These are phyloP conservation scores for Paraphaeosphaeria minitans DNA, from an alignment of 2,329 filamentous ascomycete species.

Conservation along the genomic window DNA sequence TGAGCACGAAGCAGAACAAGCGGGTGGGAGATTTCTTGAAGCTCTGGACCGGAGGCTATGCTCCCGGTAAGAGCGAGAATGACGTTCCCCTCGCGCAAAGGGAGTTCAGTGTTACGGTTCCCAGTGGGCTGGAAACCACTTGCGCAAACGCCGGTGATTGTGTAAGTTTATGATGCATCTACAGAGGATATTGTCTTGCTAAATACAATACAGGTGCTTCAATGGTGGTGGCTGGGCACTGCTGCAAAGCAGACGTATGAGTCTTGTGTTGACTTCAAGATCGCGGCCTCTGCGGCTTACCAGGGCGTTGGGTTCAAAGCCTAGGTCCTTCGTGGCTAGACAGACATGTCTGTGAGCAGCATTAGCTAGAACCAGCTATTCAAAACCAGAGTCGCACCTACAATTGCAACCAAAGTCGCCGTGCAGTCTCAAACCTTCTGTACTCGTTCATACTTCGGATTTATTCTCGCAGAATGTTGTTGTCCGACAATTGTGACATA, in stretches of 20 bases:
- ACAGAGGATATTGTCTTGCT: conserved; percentile 9
- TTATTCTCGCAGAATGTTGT: no score
- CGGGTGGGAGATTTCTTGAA: conserved; percentile 51
- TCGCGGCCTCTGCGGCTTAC: conserved; percentile 23
- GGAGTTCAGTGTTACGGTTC: conserved; percentile 57
- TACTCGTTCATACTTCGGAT: not conserved
- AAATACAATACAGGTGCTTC: conserved; percentile 23
- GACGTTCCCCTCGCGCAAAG: conserved; percentile 48
- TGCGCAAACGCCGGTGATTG: conserved; percentile 56
- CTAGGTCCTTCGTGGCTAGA: not conserved
- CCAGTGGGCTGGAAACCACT: conserved; percentile 48
- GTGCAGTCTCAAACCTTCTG: not conserved
- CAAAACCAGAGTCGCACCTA: not conserved
- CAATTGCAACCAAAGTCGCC: not conserved
- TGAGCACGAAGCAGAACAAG: conserved; percentile 58
- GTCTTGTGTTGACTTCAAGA: conserved; percentile 63
- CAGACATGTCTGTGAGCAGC: not conserved
- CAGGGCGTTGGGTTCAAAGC: conserved; percentile 17
- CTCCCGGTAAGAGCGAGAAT: conserved; percentile 23
- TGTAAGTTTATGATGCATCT: conserved; percentile 23
- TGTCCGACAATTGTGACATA: no score
- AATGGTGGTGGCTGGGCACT: conserved; percentile 51
- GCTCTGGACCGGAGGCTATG: conserved; percentile 39
- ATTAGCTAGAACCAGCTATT: not conserved
- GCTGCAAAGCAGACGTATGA: conserved; percentile 66